phyloP scores from a whole-genome alignment of 1,284 basidiomycete genomes.

The Heterobasidion annosum region DNA sequence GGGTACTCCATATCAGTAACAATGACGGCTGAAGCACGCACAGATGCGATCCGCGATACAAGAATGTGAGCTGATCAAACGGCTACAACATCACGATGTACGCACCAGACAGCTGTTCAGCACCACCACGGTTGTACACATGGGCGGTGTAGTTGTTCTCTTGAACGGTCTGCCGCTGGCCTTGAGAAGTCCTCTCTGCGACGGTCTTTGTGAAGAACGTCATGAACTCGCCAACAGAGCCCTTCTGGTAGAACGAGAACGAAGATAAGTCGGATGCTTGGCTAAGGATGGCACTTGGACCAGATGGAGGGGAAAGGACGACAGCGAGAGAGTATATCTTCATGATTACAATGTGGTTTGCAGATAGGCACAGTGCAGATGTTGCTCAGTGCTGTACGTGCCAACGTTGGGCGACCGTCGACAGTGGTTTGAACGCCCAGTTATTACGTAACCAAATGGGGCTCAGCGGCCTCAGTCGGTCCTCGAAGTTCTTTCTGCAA shows the following conservation, averaged over 20 bases:
- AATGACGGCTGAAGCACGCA: slow-evolving; percentile 61
- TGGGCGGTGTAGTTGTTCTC: slow-evolving; percentile 95
- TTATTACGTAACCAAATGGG: too few species aligned
- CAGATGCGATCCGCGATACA: not conserved
- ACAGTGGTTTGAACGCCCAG: too few species aligned
- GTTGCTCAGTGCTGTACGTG: too few species aligned
- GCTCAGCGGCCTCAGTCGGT: too few species aligned
- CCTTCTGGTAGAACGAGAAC: slow-evolving; percentile 92
- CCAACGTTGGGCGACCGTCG: too few species aligned
- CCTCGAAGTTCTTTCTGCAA: too few species aligned
- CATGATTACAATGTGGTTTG: slow-evolving; percentile 30
- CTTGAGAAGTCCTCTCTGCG: slow-evolving; percentile 79
- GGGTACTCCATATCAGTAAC: slow-evolving; percentile 97
- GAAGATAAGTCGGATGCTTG: slow-evolving; percentile 80
- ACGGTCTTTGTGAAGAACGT: slow-evolving; percentile 91
- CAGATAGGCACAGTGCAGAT: too few species aligned
- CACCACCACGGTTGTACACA: slow-evolving; percentile 81
- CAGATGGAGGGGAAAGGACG: slow-evolving; percentile 45
- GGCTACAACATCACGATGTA: slow-evolving; percentile 9
- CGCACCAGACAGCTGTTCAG: slow-evolving; percentile 73
- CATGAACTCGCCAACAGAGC: slow-evolving; percentile 83
- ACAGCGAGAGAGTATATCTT: slow-evolving; percentile 67
- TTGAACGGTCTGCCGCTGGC: slow-evolving; percentile 89
- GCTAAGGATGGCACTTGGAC: slow-evolving; percentile 57
- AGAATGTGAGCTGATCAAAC: not conserved